phyloP scores from a whole-genome alignment of 495 filamentous ascomycete genomes.

The Aspergillus bridgeri region DNA sequence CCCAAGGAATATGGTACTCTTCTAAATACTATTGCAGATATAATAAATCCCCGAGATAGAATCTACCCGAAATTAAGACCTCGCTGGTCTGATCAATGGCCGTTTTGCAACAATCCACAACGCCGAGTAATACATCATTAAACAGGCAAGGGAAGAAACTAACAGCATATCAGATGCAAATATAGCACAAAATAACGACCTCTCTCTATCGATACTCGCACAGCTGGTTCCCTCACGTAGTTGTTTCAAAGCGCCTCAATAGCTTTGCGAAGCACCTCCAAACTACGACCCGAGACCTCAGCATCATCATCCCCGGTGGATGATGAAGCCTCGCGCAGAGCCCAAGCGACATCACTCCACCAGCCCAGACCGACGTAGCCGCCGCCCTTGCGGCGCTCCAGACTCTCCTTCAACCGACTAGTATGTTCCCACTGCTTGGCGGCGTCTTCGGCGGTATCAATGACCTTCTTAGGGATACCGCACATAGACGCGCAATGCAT shows the following conservation, averaged over 20 bases:
- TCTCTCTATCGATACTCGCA: neutral
- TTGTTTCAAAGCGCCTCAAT: constrained; percentile 66
- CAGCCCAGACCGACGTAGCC: constrained; percentile 81
- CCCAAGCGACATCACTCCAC: constrained; percentile 86
- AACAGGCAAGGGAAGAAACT: neutral
- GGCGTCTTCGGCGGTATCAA: constrained; percentile 84
- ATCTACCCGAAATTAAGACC: neutral
- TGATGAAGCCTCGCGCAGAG: constrained; percentile 53
- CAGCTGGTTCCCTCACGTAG: neutral
- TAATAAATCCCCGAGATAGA: neutral
- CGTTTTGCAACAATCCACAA: neutral
- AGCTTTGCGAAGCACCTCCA: constrained; percentile 71
- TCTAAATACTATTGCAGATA: neutral
- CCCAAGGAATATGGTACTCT: neutral
- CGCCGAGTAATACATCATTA: neutral
- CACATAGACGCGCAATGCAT: constrained; percentile 99
- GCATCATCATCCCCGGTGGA: constrained; percentile 38
- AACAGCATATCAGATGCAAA: neutral
- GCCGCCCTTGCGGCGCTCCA: constrained; percentile 72
- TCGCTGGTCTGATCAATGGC: neutral
- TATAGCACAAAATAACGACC: neutral
- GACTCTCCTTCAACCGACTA: constrained; percentile 77
- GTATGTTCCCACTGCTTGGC: constrained; percentile 96
- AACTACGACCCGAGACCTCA: constrained; percentile 43
- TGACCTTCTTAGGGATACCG: constrained; percentile 78